Base-by-base conservation (phyloP, 2,329 filamentous ascomycete species). In the Gnomoniopsis sp. region DNA sequence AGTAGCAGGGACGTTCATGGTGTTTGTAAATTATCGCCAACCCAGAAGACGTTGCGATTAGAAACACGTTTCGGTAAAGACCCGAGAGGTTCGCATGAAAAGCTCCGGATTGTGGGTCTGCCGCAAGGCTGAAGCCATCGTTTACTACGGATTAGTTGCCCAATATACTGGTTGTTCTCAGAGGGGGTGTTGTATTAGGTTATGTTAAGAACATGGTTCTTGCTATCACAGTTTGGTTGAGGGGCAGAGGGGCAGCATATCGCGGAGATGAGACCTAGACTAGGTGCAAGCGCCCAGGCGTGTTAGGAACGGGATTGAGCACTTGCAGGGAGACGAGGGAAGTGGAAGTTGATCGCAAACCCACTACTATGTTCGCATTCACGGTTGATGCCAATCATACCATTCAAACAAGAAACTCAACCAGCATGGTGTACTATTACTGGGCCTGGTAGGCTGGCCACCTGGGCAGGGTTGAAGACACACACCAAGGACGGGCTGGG, bases 41-140 rank as follows among this genome's bases (percentile, higher is more conserved):
- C n/a, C 19, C 43, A 22, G n/a, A 46, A 10, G 19, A 19, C 43
- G 14, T 3, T 6, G 38, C 38, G 38, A 6, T 4, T 41, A 12
- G n/a, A n/a, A n/a, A 6, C 14, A 12, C 12, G 3, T 3, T 15
- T 47, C 46, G 50, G 21, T 36, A 44, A 36, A 26, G 43, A 34
- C 41, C 48, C 49, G 50, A 48, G 17, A 44, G 36, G 22, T 26
- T 46, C 26, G 38, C 26, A 36, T 22, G 26, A 41, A 54, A 43
- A 38, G 54, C 46, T 54, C 38, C 51, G 58, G 50, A 3, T 30
- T 49, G 49, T 49, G 46, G 46, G 30, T 47, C 38, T 12, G 23
- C 17, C 19, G 19, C 36, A 46, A 49, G 54, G 54, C 58, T 53
- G 58, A 53, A 30, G 14, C 11, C n/a, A 43, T 34, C 53, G 19